phyloP scores from a whole-genome alignment of 805 yeast genomes.

The Schwanniomyces vanrijiae region DNA sequence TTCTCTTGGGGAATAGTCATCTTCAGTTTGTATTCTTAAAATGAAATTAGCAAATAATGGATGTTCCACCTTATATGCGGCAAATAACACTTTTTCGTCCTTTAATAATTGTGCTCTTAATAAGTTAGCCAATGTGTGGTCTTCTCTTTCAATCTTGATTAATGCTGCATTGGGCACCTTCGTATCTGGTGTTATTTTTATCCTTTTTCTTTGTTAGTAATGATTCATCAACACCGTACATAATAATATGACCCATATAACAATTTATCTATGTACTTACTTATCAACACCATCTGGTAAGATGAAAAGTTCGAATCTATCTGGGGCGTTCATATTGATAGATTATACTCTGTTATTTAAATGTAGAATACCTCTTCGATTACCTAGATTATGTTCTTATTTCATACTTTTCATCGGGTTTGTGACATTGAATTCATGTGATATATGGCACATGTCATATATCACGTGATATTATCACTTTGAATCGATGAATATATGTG shows the following conservation, averaged over 20 bases:
- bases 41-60: slow-evolving; percentile 95
- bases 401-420: neutral
- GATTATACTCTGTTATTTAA: neutral
- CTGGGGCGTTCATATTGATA: slow-evolving; percentile 90
- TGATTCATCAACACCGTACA: neutral
- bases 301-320: slow-evolving; percentile 93
- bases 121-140: slow-evolving; percentile 92
- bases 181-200: slow-evolving; percentile 88
- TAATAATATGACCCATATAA: neutral
- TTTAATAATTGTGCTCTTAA: slow-evolving; percentile 81
- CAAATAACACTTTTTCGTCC: slow-evolving; percentile 89
- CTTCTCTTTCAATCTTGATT: slow-evolving; percentile 93
- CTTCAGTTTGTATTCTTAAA: slow-evolving; percentile 93
- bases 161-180: slow-evolving; percentile 94
- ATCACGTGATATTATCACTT: neutral
- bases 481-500: too few relatives aligned
- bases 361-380: too few relatives aligned
- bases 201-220: slow-evolving; percentile 38
- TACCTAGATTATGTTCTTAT: too few relatives aligned
- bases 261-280: slow-evolving; percentile 50
- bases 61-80: slow-evolving; percentile 97
- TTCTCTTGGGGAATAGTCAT: slow-evolving; percentile 87
- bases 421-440: neutral
- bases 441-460: neutral
- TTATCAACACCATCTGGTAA: slow-evolving; percentile 97